phyloP scores from a whole-genome alignment of 2,329 filamentous ascomycete genomes.

The Monilinia polystroma region DNA sequence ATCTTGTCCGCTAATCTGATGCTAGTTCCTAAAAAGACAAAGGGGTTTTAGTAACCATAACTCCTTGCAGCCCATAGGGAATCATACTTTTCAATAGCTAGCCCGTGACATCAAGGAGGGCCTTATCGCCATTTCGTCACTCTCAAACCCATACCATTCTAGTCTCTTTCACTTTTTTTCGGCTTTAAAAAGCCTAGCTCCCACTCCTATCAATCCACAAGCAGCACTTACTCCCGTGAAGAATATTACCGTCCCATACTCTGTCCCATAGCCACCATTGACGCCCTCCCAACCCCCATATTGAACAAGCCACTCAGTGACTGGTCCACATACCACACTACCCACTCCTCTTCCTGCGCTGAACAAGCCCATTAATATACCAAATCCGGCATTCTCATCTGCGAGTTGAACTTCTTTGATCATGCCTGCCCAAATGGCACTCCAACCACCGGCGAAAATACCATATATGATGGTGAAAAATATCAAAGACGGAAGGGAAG shows the following conservation, averaged over 20 bases:
- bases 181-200: slow-evolving; percentile 13
- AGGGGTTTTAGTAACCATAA: too few species aligned
- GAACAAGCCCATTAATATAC: slow-evolving; percentile 47
- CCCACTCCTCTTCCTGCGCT: slow-evolving; percentile 61
- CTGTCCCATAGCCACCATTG: slow-evolving; percentile 47
- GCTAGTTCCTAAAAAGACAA: too few species aligned
- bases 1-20: not conserved
- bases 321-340: slow-evolving; percentile 56
- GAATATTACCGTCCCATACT: slow-evolving; percentile 53
- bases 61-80: not conserved
- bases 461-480: slow-evolving; percentile 56
- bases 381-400: slow-evolving; percentile 31
- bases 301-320: slow-evolving; percentile 53
- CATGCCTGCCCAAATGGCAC: slow-evolving; percentile 48
- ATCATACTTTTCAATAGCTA: not conserved
- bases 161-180: not conserved
- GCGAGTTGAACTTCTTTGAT: slow-evolving; percentile 28
- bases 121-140: not conserved
- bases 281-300: slow-evolving; percentile 46
- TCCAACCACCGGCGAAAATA: slow-evolving; percentile 57
- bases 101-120: not conserved
- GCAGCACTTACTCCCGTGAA: slow-evolving; percentile 55
- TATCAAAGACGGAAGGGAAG: slow-evolving; percentile 46
- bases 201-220: slow-evolving; percentile 39
- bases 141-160: not conserved